Evolutionary conservation across 257 asterid genomes (phyloP).

Genomic region (Orobanche coerulescens): DNA sequence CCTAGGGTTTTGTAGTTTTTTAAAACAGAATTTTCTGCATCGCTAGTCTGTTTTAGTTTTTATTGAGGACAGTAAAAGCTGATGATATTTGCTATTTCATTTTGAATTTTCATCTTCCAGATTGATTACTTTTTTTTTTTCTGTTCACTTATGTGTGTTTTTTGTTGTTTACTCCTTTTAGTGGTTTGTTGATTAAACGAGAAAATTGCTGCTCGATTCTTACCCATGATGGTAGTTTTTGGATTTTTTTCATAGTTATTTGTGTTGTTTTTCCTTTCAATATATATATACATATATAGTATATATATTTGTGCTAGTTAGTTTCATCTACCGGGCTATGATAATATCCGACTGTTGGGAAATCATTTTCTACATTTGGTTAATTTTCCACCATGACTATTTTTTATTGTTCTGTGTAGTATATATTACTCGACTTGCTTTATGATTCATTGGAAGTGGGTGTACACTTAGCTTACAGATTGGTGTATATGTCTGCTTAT

Average conservation of each 20-base stretch:
- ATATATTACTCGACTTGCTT: not conserved
- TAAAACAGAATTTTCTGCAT: not conserved
- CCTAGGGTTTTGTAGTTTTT: conserved; percentile 9
- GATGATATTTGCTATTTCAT: too few relatives aligned
- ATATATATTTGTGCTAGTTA: not conserved
- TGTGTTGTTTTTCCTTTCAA: not conserved
- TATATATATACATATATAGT: too few relatives aligned
- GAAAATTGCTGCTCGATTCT: not conserved
- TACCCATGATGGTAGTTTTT: not conserved
- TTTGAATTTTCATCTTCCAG: not conserved
- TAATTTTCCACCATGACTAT: not conserved
- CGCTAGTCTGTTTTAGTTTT: not conserved
- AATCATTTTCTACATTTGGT: not conserved
- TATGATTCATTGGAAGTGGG: conserved; percentile 8
- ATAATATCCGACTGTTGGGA: too few relatives aligned
- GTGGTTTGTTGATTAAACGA: not conserved
- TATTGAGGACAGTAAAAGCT: too few relatives aligned
- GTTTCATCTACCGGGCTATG: not conserved
- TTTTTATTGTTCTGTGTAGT: not conserved
- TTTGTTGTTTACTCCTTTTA: not conserved
- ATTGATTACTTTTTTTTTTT: not conserved
- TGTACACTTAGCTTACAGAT: not conserved
- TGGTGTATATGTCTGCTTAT: not conserved
- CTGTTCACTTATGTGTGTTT: not conserved
- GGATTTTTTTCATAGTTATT: not conserved